Conservation (phyloP, 1,139 yeast genomes). For the Komagataea norvegica region DNA sequence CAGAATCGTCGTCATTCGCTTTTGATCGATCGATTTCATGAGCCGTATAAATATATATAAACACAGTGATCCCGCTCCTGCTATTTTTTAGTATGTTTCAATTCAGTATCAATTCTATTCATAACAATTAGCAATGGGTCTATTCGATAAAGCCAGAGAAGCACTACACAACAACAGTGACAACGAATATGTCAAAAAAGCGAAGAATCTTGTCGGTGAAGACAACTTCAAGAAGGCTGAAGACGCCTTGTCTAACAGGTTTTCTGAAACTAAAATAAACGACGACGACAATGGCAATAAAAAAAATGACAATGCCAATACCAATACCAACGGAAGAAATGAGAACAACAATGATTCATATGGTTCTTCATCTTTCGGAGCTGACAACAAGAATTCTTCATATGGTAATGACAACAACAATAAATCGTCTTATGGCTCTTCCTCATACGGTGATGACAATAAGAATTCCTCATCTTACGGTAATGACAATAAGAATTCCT, state of each 20-base stretch:
- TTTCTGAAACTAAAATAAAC: slow-evolving; percentile 24
- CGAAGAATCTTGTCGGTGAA: slow-evolving; percentile 22
- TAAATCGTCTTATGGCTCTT: slow-evolving; percentile 25
- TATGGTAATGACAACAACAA: slow-evolving; percentile 21
- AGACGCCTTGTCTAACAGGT: slow-evolving; percentile 23
- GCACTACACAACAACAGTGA: slow-evolving; percentile 9
- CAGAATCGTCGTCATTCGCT: too few relatives aligned
- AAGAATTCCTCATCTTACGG: slow-evolving; percentile 18
- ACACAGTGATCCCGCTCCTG: too few relatives aligned
- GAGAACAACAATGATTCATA: slow-evolving; percentile 24
- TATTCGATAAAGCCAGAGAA: slow-evolving; percentile 29
- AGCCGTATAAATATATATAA: too few relatives aligned
- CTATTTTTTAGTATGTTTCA: too few relatives aligned
- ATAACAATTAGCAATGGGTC: slow-evolving; percentile 27
- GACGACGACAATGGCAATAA: slow-evolving; percentile 13
- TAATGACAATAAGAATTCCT: slow-evolving; percentile 9
- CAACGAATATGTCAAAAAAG: slow-evolving; percentile 22
- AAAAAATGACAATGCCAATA: too few relatives aligned
- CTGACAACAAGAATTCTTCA: slow-evolving; percentile 9
- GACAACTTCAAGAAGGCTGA: slow-evolving; percentile 27
- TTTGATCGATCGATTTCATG: too few relatives aligned
- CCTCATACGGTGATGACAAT: slow-evolving; percentile 1
- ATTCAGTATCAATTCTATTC: background rate
- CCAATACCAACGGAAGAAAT: slow-evolving; percentile 19
- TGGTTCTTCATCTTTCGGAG: too few relatives aligned